Evolutionary conservation across 1,284 basidiomycete genomes (phyloP).

Genomic region (Rhodotorula sp.): DNA sequence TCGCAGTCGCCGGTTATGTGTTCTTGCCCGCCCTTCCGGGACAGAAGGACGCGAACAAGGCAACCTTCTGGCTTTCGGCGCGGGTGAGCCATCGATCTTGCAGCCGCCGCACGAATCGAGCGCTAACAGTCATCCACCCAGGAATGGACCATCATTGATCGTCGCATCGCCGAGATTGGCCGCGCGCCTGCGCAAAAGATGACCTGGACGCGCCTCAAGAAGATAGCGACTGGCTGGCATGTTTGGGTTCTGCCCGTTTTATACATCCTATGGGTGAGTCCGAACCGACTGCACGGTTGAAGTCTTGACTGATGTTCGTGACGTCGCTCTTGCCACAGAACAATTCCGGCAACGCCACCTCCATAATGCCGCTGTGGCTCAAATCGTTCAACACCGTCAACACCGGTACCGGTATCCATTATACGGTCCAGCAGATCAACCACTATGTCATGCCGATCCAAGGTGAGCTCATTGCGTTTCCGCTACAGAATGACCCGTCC

Average conservation of each 20-base stretch:
- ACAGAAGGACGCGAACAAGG: conserved; percentile 22
- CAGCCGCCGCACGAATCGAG: neutral
- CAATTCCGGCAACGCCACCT: conserved; percentile 31
- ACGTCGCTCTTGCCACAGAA: conserved; percentile 31
- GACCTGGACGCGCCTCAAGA: conserved; percentile 30
- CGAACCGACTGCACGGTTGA: too few relatives aligned
- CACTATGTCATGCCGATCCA: conserved; percentile 10
- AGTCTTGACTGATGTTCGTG: neutral
- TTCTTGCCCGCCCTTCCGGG: conserved; percentile 59
- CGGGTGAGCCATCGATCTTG: neutral
- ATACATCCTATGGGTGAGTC: conserved; percentile 43
- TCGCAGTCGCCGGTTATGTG: conserved; percentile 62
- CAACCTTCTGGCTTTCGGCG: conserved; percentile 32
- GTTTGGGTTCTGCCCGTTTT: conserved; percentile 33
- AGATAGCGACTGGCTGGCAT: conserved; percentile 45
- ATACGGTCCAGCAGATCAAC: conserved; percentile 46
- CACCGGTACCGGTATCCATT: conserved; percentile 45
- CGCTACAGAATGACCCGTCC: neutral
- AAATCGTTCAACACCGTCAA: conserved; percentile 46
- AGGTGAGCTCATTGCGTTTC: conserved; percentile 4
- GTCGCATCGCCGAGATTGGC: conserved; percentile 38
- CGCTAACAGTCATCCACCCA: conserved; percentile 5
- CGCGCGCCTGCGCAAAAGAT: conserved; percentile 28
- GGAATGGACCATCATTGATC: conserved; percentile 41
- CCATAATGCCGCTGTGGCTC: conserved; percentile 46